These are phyloP conservation scores for Penicillium egyptiacum DNA, from an alignment of 495 filamentous ascomycete genomes.

Conservation along the genomic window DNA sequence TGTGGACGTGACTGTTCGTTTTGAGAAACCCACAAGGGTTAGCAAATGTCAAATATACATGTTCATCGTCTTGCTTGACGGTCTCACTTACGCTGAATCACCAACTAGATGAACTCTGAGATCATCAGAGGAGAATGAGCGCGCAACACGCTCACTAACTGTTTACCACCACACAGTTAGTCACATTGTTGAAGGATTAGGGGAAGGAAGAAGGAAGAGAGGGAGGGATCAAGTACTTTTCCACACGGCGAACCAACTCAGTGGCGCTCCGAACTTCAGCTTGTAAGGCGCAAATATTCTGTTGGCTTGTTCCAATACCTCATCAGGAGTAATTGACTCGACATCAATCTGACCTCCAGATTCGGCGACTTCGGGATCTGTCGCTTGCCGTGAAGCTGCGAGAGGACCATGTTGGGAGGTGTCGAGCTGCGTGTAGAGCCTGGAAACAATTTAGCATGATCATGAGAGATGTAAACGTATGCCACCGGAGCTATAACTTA, in stretches of 20 bases:
- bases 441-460: too few relatives aligned
- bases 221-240: slow-evolving; percentile 27
- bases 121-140: slow-evolving; percentile 30
- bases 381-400: background rate
- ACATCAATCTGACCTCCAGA: slow-evolving; percentile 1
- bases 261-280: slow-evolving; percentile 30
- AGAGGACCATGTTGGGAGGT: background rate
- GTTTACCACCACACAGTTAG: too few relatives aligned
- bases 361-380: background rate
- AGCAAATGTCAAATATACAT: too few relatives aligned
- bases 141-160: slow-evolving; percentile 40
- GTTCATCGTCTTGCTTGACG: too few relatives aligned
- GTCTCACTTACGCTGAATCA: slow-evolving; percentile 44
- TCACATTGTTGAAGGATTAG: too few relatives aligned
- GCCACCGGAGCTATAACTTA: too few relatives aligned
- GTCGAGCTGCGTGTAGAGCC: background rate
- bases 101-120: slow-evolving; percentile 36
- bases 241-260: slow-evolving; percentile 46
- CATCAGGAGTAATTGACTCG: slow-evolving; percentile 32
- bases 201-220: too few relatives aligned
- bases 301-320: slow-evolving; percentile 38
- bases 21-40: too few relatives aligned
- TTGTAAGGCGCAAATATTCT: slow-evolving; percentile 39
- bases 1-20: too few relatives aligned
- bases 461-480: too few relatives aligned